Conservation (phyloP, 164 flowering plant genomes). For the Vitis labrusca region DNA sequence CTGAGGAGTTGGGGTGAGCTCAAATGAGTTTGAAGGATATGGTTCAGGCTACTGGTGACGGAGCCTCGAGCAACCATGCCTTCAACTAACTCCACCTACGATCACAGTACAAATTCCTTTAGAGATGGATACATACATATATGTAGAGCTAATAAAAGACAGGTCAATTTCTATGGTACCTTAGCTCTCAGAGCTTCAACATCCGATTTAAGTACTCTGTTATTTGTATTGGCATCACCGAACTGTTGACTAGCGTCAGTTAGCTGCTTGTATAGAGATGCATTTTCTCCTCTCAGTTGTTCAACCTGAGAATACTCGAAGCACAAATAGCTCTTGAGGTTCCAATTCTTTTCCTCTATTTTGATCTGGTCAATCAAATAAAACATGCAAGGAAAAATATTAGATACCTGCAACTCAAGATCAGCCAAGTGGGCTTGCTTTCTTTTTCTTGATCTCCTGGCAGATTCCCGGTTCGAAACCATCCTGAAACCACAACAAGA, state of each 20-base stretch:
- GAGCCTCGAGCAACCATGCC: constrained; percentile 63
- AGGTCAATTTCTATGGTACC: constrained; percentile 31
- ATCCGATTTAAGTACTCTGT: constrained; percentile 71
- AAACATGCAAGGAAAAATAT: not conserved
- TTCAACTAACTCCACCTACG: constrained; percentile 71
- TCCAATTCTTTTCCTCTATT: no score
- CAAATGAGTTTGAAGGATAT: constrained; percentile 48
- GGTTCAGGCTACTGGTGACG: constrained; percentile 49
- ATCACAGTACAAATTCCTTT: not conserved
- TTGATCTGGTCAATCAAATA: not conserved
- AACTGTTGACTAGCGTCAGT: constrained; percentile 56
- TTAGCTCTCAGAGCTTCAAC: constrained; percentile 82
- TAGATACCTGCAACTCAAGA: constrained; percentile 65
- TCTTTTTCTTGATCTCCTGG: constrained; percentile 79
- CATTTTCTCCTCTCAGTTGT: constrained; percentile 58
- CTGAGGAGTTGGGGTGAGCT: constrained; percentile 26
- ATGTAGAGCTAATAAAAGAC: no score
- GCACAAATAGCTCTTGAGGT: no score
- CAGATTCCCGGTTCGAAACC: constrained; percentile 84
- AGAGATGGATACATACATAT: not conserved
- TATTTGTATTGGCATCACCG: constrained; percentile 53
- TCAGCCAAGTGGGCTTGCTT: constrained; percentile 75
- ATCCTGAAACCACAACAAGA: constrained; percentile 39
- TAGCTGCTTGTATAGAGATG: constrained; percentile 59
- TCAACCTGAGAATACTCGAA: constrained; percentile 47